Evolutionary conservation across 768 basidiomycete genomes (phyloP), one percentile per base, ranked within the genome.

Genomic region (Trametes coccinea): DNA sequence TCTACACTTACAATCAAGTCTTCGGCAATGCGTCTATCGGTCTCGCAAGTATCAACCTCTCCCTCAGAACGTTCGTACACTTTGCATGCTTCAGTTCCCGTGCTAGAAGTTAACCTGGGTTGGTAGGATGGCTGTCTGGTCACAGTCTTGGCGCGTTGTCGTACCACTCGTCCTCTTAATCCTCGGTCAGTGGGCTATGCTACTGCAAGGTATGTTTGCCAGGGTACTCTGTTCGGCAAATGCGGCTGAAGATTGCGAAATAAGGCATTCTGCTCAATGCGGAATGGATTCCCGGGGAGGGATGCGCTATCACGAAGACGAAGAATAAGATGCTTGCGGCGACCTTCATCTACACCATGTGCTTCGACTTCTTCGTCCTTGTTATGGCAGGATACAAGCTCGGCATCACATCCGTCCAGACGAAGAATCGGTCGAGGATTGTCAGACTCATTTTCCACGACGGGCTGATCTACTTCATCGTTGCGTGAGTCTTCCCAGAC

Each of bases 271-370:
- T 84, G n/a, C 71, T 90, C 14, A 84, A 78, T 48, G 86, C 84
- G 0, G 53, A 59, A 3, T 90, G 86, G 87, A 39, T 75, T n/a
- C 75, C 79, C 8, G 76, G 71, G 2, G 75, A 77, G 29, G 78
- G 80, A 0, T 90, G 89, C 69, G 74, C 76, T 2, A 88, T 90
- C 58, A 76, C 78, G 0, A 68, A 80, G 33, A 87, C 87, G 6
- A 82, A 86, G 69, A 90, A 84, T 70, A 83, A 71, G 8, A 73
- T 89, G 53, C 79, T 90, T 34, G 85, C 86, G 4, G 84, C 85
- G 2, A 86, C 86, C 3, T 90, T 89, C 72, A 86, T 89, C 34
- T 90, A 90, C 66, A 84, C 88, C 33, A 91, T 90, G 89, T 77
- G 78, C 68, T 89, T 90, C 69, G 89, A 90, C 69, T 74, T 88